These are phyloP conservation scores for Neospora caninum DNA, from an alignment of 169 alveolate genomes.

Conservation along the genomic window DNA sequence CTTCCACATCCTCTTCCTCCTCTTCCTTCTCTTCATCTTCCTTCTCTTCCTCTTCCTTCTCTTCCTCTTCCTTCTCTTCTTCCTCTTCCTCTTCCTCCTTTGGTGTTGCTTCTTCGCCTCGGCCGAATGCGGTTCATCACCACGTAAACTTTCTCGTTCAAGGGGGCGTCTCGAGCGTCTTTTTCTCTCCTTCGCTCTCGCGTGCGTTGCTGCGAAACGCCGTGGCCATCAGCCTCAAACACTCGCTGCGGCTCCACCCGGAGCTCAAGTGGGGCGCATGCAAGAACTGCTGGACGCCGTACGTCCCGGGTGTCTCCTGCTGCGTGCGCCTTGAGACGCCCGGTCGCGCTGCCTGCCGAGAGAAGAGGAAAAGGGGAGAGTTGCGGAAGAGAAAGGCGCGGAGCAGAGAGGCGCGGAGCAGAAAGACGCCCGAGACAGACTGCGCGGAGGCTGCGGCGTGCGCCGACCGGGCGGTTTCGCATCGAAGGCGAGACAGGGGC, in stretches of 20 bases:
- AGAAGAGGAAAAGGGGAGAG: neutral
- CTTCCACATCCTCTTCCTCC: neutral
- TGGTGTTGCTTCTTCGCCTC: neutral
- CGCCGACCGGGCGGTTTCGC: too few relatives aligned
- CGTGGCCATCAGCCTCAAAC: neutral
- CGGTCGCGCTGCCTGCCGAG: neutral
- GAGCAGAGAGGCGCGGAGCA: too few relatives aligned
- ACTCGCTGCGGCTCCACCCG: conserved; percentile 10
- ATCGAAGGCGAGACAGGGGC: too few relatives aligned
- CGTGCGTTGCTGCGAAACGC: neutral
- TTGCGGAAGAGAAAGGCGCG: neutral
- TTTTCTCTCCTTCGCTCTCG: neutral
- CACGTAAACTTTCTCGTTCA: conserved; percentile 27
- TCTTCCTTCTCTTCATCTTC: neutral
- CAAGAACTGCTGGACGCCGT: neutral
- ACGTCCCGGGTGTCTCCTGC: neutral
- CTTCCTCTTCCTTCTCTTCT: too few relatives aligned
- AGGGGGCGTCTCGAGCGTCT: neutral
- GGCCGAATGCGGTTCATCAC: neutral
- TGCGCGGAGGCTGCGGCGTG: too few relatives aligned
- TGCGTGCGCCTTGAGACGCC: neutral
- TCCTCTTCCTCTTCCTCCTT: neutral
- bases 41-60: neutral
- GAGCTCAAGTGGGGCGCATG: conserved; percentile 34
- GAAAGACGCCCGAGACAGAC: too few relatives aligned